Evolutionary conservation across 768 basidiomycete species (phyloP), one percentile per base, ranked within the genome.

Genomic region (Lyophyllum decastes): DNA sequence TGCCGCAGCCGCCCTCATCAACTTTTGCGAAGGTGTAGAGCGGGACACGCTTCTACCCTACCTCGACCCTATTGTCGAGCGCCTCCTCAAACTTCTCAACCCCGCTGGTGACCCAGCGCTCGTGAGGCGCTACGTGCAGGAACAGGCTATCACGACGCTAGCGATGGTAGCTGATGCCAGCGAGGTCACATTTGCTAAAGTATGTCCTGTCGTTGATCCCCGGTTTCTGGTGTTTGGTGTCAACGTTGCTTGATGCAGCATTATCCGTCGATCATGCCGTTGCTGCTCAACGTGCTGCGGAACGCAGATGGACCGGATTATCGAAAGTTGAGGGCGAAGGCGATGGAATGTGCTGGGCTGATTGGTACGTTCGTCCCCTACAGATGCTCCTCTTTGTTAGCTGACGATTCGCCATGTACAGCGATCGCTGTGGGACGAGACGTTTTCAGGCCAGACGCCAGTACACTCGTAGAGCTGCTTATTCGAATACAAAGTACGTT

Each of bases 131-230:
- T 94, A 92, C 61, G 90, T 94, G 0, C 91, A 94, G 66, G 92
- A 95, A 67, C 92, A 94, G 66, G 90, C 88, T 0, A 85, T 96
- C 52, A 94, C 91, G 27, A 92, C 91, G 12, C 72, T 95, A 27
- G 92, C 93, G 2, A 94, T 94, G 87, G 89, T 95, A 0, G 92
- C 93, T 0, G 89, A 93, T 68, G 89, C 88, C 0, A 92, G 92
- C 61, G 91, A 92, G 71, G 74, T 73, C 1, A 88, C 85, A 2
- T 95, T 95, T 68, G 82, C 78, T 8, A 89, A 89, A 79, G 90
- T 85, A 58, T 1, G 72, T 66, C 14, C 8, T 11, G 41, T 38
- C 17, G 1, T 46, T 1, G 14, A 12, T 25, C 11, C 24, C 9
- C 26, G 16, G 6, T 14, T 27, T 35, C 47, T 21, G 6, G 8